Evolutionary conservation across 306 rosid species (phyloP), one percentile per base, ranked within the genome.

Genomic region (Lagenaria siceraria): DNA sequence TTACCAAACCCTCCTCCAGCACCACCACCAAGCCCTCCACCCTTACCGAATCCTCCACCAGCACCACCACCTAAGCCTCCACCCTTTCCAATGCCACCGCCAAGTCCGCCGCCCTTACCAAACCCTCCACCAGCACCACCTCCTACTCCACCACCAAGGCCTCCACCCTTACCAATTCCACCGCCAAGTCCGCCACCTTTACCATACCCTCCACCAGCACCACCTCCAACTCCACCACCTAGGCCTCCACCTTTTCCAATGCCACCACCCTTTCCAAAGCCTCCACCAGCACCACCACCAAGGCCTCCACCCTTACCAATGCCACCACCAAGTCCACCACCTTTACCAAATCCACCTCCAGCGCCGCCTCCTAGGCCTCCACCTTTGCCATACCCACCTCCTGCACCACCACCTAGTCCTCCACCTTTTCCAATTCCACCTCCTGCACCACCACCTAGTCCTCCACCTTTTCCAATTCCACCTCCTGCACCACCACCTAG

Each of bases 181-280:
- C 77, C 83, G 1, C 86, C 88, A 10, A 53, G 1, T 0, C 89
- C 90, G 0, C 81, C 83, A 53, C 87, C 87, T 0, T 29, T 46
- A 1, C 80, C 80, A 2, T 24, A 1, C 1, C 85, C 86, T 0
- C 85, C 85, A 1, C 86, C 90, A 43, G 8, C 3, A 0, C 82
- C 53, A 14, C 83, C 42, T 0, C 87, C 89, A 0, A 43, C 2
- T 0, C 87, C 89, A 2, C 86, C 85, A 17, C 69, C 85, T 0
- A 21, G 22, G 0, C 85, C 87, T 2, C 76, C 78, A 2, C 83
- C 80, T 0, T 22, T 31, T 0, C 85, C 85, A 0, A 43, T 1
- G 0, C 87, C 85, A 2, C 60, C 36, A 33, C 87, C 4, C 4
- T 55, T 55, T 0, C 61, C 61, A 10, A 68, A 0, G 0, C 84